Conservation (phyloP, 2,329 filamentous ascomycete species). For the Neonectria sp. region DNA sequence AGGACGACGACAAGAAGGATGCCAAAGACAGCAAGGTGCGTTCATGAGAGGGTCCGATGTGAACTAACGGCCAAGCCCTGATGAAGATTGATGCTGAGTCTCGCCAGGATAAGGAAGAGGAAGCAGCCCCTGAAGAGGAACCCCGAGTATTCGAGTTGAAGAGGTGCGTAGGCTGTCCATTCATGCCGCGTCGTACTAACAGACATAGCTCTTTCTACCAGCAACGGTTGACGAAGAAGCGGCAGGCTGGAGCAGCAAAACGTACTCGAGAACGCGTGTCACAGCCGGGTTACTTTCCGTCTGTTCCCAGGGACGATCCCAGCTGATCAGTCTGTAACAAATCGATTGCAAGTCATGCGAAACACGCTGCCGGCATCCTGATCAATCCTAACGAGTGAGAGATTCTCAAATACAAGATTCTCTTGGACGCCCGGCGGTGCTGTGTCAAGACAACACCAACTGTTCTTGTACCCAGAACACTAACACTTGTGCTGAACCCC, state of each 20-base stretch:
- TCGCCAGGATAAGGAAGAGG: conserved; percentile 40
- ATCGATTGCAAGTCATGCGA: not conserved
- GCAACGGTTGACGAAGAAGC: conserved; percentile 83
- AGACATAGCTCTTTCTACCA: conserved; percentile 82
- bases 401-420: not conserved
- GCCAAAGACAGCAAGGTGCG: conserved; percentile 49
- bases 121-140: conserved; percentile 63
- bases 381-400: not conserved
- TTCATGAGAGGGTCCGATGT: not conserved
- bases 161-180: conserved; percentile 66
- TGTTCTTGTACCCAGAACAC: not conserved
- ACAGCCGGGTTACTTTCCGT: conserved; percentile 86
- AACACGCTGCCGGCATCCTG: not conserved
- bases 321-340: conserved; percentile 39
- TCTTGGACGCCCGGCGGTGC: not conserved
- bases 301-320: conserved; percentile 78
- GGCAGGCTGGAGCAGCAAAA: conserved; percentile 70
- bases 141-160: conserved; percentile 88
- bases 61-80: not conserved
- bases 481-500: not conserved
- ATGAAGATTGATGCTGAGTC: not conserved
- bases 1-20: conserved; percentile 48
- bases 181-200: not conserved
- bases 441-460: not conserved
- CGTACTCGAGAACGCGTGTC: conserved; percentile 85